phyloP scores from a whole-genome alignment of 805 yeast genomes.

The Clavispora carvajalis region DNA sequence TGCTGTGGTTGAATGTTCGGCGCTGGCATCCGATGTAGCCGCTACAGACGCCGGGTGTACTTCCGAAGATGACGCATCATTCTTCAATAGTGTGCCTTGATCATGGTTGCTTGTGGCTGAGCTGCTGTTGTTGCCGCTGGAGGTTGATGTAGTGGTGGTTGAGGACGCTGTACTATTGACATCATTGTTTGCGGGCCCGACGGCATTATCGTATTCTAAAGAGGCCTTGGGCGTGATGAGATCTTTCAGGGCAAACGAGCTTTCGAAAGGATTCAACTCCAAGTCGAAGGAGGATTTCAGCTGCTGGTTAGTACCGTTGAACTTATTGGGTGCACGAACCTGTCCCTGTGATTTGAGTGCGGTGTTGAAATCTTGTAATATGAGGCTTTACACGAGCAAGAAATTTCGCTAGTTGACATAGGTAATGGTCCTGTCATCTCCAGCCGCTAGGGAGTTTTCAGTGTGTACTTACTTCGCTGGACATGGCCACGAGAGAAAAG shows the following conservation, averaged over 20 bases:
- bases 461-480: constrained; percentile 22
- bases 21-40: too few species aligned
- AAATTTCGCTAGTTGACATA: too few species aligned
- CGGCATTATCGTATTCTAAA: neutral
- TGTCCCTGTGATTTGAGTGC: too few species aligned
- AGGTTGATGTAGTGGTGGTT: neutral
- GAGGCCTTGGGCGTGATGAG: constrained; percentile 6
- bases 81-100: too few species aligned
- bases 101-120: neutral
- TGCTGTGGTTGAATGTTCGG: too few species aligned
- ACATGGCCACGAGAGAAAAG: constrained; percentile 9
- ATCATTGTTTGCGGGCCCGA: neutral
- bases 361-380: too few species aligned
- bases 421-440: too few species aligned
- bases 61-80: too few species aligned
- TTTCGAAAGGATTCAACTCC: constrained; percentile 95
- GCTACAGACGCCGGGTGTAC: too few species aligned
- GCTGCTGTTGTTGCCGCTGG: neutral
- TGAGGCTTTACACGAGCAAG: too few species aligned
- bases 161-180: neutral
- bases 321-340: neutral
- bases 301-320: constrained; percentile 10
- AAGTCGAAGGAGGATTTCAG: constrained; percentile 55
- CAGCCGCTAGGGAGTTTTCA: too few species aligned
- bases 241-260: constrained; percentile 76